These are phyloP conservation scores for Ceratocystis huliohia DNA, from an alignment of 2,329 filamentous ascomycete species.

Conservation along the genomic window DNA sequence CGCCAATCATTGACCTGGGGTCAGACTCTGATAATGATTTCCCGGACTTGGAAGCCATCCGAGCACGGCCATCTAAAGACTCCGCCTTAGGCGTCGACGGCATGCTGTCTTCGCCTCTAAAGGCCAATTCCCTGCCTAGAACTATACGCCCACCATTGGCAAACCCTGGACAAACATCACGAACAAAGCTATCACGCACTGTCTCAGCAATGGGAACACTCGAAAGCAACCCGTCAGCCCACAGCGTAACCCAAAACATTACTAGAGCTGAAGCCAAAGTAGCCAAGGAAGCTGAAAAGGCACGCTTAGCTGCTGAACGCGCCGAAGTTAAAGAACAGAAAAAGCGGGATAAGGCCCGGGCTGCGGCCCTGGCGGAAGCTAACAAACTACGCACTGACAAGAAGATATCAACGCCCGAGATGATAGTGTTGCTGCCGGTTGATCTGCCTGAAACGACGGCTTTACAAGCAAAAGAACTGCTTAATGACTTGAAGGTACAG, in stretches of 20 bases:
- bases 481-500: slow-evolving; percentile 39
- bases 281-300: slow-evolving; percentile 44
- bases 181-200: neutral
- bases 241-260: neutral
- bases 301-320: slow-evolving; percentile 29
- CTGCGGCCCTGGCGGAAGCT: slow-evolving; percentile 57
- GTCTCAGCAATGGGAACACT: neutral
- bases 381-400: slow-evolving; percentile 64
- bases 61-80: neutral
- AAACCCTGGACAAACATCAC: neutral
- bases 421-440: slow-evolving; percentile 59
- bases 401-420: slow-evolving; percentile 59
- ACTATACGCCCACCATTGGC: neutral
- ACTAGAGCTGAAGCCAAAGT: neutral
- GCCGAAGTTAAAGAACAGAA: slow-evolving; percentile 1
- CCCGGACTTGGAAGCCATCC: neutral
- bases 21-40: slow-evolving; percentile 10
- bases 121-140: neutral
- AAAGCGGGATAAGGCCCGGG: slow-evolving; percentile 34
- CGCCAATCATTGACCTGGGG: neutral
- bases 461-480: slow-evolving; percentile 37
- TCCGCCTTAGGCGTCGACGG: neutral
- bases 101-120: neutral
- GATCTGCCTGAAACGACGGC: slow-evolving; percentile 38
- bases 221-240: neutral